Evolutionary conservation across 2,329 filamentous ascomycete species (phyloP).

Genomic region (Elsinoe arachidis): DNA sequence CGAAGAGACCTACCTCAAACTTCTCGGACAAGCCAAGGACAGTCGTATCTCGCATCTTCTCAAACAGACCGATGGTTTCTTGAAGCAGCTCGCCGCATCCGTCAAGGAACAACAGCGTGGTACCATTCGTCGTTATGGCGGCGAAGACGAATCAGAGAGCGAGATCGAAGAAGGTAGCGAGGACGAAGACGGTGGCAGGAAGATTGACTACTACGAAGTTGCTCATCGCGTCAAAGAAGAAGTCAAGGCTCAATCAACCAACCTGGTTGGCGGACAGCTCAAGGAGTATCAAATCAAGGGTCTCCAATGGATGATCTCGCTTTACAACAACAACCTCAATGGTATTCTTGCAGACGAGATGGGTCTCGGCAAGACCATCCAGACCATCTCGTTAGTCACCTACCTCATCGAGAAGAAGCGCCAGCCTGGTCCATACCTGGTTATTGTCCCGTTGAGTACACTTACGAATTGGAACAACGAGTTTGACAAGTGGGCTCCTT

Average conservation of each 20-base stretch:
- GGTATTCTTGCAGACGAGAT: conserved; percentile 98
- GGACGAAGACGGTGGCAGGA: conserved; percentile 57
- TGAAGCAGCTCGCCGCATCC: conserved; percentile 88
- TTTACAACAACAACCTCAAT: conserved; percentile 99
- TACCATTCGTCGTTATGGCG: conserved; percentile 68
- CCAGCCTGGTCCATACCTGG: conserved; percentile 84
- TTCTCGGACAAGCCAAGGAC: conserved; percentile 97
- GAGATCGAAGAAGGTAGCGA: conserved; percentile 51
- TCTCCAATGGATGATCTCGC: conserved; percentile 98
- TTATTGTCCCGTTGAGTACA: conserved; percentile 94
- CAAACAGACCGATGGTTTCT: conserved; percentile 93
- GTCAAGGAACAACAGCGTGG: conserved; percentile 90
- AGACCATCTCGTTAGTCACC: conserved; percentile 95
- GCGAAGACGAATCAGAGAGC: conserved; percentile 44
- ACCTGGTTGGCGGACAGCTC: conserved; percentile 81
- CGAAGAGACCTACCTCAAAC: conserved; percentile 95
- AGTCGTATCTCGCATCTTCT: conserved; percentile 97
- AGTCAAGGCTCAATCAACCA: conserved; percentile 70
- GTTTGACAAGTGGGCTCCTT: conserved; percentile 97
- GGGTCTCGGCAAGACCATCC: conserved; percentile 99
- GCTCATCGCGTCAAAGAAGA: conserved; percentile 94
- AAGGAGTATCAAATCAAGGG: conserved; percentile 99
- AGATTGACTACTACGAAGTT: conserved; percentile 98
- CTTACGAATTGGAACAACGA: conserved; percentile 98
- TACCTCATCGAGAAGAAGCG: conserved; percentile 95